Percentiles rank a stretch among this genome's conserved stretches.
Conservation (phyloP, 805 yeast genomes). For the Ogataea salicorniae region DNA sequence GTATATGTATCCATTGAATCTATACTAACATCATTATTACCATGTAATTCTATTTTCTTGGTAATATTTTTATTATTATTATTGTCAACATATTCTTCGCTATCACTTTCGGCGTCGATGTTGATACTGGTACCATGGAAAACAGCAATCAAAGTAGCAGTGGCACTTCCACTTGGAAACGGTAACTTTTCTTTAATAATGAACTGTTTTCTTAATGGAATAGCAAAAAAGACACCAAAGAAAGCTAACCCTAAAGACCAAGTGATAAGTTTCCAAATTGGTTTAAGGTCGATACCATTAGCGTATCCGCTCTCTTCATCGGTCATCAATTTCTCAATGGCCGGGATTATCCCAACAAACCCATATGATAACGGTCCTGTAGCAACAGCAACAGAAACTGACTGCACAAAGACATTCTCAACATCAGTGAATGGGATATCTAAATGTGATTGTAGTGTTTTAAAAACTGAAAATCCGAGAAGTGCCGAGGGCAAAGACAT, state of each 20-base stretch:
- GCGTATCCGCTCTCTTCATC: slow-evolving; percentile 69
- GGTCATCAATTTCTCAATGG: slow-evolving; percentile 83
- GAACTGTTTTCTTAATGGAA: slow-evolving; percentile 81
- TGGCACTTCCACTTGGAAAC: slow-evolving; percentile 94
- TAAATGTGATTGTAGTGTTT: slow-evolving; percentile 37
- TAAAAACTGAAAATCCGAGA: slow-evolving; percentile 79
- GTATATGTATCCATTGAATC: background rate
- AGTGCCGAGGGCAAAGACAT: slow-evolving; percentile 95
- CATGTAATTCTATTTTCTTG: background rate
- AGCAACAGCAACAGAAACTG: slow-evolving; percentile 94
- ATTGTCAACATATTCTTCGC: background rate
- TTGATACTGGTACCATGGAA: slow-evolving; percentile 64
- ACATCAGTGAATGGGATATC: slow-evolving; percentile 66
- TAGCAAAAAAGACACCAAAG: slow-evolving; percentile 94
- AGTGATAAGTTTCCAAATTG: slow-evolving; percentile 50
- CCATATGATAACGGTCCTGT: slow-evolving; percentile 97
- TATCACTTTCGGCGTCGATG: slow-evolving; percentile 26
- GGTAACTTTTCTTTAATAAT: slow-evolving; percentile 82
- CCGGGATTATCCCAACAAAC: slow-evolving; percentile 92
- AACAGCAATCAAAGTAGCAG: slow-evolving; percentile 88
- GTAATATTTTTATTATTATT: background rate
- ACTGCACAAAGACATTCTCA: slow-evolving; percentile 90
- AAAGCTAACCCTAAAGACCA: slow-evolving; percentile 90
- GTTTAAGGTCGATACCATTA: slow-evolving; percentile 28
- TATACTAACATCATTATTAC: background rate